Evolutionary conservation across 371 early-diverging fungal species (phyloP).

Genomic region (Dinochytrium kinnereticum): DNA sequence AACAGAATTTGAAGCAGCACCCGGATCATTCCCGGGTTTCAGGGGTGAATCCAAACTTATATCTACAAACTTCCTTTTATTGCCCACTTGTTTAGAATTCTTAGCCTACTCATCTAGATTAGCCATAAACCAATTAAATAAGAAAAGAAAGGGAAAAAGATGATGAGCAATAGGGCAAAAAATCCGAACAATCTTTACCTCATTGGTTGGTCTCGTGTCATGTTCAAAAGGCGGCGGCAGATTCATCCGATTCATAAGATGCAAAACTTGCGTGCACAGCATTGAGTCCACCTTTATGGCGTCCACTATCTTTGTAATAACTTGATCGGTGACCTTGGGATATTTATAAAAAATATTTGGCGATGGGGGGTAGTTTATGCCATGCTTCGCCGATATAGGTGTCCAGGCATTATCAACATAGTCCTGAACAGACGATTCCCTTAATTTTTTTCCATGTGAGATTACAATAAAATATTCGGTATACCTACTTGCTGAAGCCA

Average conservation of each 20-base stretch:
- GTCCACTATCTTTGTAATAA: background rate
- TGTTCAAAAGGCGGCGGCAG: conserved; percentile 4
- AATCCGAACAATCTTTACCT: too few relatives aligned
- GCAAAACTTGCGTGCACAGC: background rate
- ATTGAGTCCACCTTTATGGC: background rate
- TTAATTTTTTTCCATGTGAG: too few relatives aligned
- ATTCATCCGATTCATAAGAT: conserved; percentile 14
- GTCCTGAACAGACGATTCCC: background rate
- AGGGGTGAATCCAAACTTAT: background rate
- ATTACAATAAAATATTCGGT: too few relatives aligned
- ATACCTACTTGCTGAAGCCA: background rate
- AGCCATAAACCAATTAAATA: background rate
- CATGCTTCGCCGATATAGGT: background rate
- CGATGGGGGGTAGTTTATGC: background rate
- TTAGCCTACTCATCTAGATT: too few relatives aligned
- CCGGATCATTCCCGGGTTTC: background rate
- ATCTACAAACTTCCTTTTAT: too few relatives aligned
- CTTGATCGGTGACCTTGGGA: background rate
- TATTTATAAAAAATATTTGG: background rate
- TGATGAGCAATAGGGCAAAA: background rate
- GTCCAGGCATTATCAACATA: background rate
- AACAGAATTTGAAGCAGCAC: background rate
- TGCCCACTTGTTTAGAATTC: too few relatives aligned
- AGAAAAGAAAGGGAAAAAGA: background rate
- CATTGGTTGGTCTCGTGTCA: too few relatives aligned